Conservation (phyloP, 768 basidiomycete genomes). For the Pleurotus sapidus region DNA sequence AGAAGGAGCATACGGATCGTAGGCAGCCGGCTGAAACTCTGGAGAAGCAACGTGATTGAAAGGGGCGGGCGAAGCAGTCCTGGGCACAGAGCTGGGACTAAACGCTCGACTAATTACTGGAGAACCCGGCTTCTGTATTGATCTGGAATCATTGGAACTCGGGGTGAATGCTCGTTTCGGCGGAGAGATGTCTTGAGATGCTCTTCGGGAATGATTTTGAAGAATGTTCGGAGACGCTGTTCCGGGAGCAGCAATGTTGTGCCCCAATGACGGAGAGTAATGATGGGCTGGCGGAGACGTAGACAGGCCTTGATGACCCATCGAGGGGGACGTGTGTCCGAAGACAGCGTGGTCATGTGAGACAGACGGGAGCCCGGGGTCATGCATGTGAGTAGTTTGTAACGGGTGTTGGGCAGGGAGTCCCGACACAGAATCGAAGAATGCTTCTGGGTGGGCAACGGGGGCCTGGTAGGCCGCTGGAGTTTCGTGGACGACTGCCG, state of each 20-base stretch:
- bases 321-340: not conserved
- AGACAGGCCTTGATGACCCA: not conserved
- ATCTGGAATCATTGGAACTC: not conserved
- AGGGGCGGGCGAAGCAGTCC: slow-evolving; percentile 5
- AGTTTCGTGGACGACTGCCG: too few relatives aligned
- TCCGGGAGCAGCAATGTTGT: not conserved
- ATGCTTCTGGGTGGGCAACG: not conserved
- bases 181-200: not conserved
- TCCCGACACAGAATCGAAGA: too few relatives aligned
- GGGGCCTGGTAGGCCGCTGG: too few relatives aligned
- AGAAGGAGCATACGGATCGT: not conserved
- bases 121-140: not conserved
- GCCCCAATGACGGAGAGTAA: not conserved
- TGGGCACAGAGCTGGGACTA: not conserved
- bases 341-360: not conserved
- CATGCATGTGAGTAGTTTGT: too few relatives aligned
- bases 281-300: not conserved
- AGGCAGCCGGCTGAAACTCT: not conserved
- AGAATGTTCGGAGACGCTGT: not conserved
- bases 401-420: too few relatives aligned
- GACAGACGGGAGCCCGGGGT: too few relatives aligned
- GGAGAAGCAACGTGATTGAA: not conserved
- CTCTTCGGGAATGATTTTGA: not conserved
- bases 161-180: not conserved
- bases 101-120: not conserved